phyloP scores from a whole-genome alignment of 371 early-diverging fungal genomes.

The Rhizopus stolonifer region DNA sequence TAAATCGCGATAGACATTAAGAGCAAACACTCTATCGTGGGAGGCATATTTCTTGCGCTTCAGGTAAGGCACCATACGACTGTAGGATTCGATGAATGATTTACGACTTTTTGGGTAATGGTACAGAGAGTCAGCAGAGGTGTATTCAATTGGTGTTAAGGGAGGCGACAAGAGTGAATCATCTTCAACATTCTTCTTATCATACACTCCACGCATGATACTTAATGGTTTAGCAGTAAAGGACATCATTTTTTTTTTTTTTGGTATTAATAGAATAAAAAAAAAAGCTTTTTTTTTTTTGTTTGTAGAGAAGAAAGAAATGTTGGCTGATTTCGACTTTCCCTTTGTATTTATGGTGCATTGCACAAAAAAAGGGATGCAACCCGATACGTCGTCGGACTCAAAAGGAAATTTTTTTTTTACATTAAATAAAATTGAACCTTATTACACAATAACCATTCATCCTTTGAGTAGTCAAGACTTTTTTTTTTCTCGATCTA shows the following conservation, averaged over 20 bases:
- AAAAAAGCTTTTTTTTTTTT: slow-evolving; percentile 1
- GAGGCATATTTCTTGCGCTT: background rate
- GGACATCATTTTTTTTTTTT: background rate
- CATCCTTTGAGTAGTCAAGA: too few species aligned
- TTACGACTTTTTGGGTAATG: slow-evolving; percentile 17
- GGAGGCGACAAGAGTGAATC: slow-evolving; percentile 32
- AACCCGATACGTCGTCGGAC: slow-evolving; percentile 29
- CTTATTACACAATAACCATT: background rate
- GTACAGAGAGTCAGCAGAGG: background rate
- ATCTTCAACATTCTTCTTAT: slow-evolving; percentile 11
- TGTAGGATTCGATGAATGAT: slow-evolving; percentile 20
- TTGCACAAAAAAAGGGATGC: slow-evolving; percentile 22
- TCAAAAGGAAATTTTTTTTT: slow-evolving; percentile 9
- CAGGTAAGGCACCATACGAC: slow-evolving; percentile 22
- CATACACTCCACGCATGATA: slow-evolving; percentile 19
- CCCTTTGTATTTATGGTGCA: slow-evolving; percentile 19
- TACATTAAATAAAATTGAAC: background rate
- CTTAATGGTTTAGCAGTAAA: slow-evolving; percentile 11
- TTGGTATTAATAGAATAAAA: slow-evolving; percentile 3
- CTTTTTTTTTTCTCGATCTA: background rate
- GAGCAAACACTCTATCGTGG: slow-evolving; percentile 16
- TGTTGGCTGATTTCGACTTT: slow-evolving; percentile 13
- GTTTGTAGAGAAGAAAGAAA: slow-evolving; percentile 5
- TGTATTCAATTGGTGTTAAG: slow-evolving; percentile 27
- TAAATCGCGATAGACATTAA: slow-evolving; percentile 25